phyloP scores from a whole-genome alignment of 306 rosid species.

The Nissolia schottii region DNA sequence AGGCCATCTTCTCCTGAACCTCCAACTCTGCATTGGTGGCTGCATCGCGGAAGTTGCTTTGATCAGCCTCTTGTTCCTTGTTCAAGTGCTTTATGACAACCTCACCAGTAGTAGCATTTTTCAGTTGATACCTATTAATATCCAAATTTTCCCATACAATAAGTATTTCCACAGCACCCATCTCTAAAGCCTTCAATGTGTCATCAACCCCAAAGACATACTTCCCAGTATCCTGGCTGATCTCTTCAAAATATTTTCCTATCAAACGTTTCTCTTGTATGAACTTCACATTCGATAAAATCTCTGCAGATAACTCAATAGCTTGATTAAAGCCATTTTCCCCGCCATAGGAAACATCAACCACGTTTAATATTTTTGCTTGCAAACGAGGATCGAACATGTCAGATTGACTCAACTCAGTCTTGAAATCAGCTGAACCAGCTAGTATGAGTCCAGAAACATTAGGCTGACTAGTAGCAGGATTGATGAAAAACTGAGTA shows the following conservation, averaged over 20 bases:
- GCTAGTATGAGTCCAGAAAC: constrained; percentile 84
- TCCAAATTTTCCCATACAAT: too few species aligned
- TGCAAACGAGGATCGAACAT: constrained; percentile 89
- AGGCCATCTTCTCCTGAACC: too few species aligned
- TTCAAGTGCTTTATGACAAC: too few species aligned
- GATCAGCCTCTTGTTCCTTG: too few species aligned
- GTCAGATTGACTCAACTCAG: constrained; percentile 86
- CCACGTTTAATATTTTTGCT: constrained; percentile 81
- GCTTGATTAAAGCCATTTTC: constrained; percentile 90
- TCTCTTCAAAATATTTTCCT: constrained; percentile 73
- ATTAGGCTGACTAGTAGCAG: constrained; percentile 87
- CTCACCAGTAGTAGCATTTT: too few species aligned
- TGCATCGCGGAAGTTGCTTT: too few species aligned
- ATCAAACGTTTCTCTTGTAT: constrained; percentile 80
- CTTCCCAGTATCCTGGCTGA: too few species aligned
- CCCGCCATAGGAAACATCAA: constrained; percentile 86
- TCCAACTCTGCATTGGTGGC: too few species aligned
- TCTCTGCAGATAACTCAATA: constrained; percentile 70
- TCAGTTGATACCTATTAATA: too few species aligned
- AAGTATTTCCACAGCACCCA: too few species aligned
- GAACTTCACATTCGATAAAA: constrained; percentile 79
- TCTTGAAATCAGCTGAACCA: constrained; percentile 89
- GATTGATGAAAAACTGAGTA: constrained; percentile 73
- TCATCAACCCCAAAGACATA: too few species aligned
- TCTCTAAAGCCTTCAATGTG: too few species aligned